These are phyloP conservation scores for Cyclocybe cylindracea DNA, from an alignment of 768 basidiomycete species.

Conservation along the genomic window DNA sequence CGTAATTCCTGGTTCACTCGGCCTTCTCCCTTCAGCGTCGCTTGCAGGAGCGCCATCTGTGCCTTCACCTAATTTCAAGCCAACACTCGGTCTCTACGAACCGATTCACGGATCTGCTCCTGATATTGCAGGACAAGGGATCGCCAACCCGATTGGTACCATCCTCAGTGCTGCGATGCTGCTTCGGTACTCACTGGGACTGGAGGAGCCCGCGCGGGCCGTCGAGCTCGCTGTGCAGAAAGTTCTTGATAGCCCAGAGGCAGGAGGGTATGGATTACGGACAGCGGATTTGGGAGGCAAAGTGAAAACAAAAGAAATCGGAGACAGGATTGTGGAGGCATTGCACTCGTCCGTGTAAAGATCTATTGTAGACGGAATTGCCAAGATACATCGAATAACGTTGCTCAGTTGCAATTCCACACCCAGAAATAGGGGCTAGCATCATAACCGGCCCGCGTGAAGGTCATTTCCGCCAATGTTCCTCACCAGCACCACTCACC, in stretches of 20 bases:
- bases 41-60: constrained; percentile 83
- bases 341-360: constrained; percentile 57
- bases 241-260: constrained; percentile 70
- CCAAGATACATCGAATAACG: neutral
- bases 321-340: constrained; percentile 78
- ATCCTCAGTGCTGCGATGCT: constrained; percentile 95
- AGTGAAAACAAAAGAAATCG: constrained; percentile 74
- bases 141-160: constrained; percentile 94
- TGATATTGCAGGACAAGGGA: constrained; percentile 91
- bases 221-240: constrained; percentile 91
- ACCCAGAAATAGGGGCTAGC: neutral
- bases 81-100: constrained; percentile 90
- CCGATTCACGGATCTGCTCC: constrained; percentile 96
- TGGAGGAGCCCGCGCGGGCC: constrained; percentile 79
- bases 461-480: too few species aligned
- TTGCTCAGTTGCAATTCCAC: neutral
- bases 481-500: too few species aligned
- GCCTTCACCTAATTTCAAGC: constrained; percentile 67
- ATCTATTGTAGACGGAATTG: neutral
- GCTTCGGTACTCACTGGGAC: constrained; percentile 90
- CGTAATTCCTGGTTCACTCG: constrained; percentile 96
- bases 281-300: constrained; percentile 89
- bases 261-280: constrained; percentile 76
- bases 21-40: constrained; percentile 94
- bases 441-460: neutral